A percentile compares a stretch with the other conserved stretches of the same genome.
Evolutionary conservation across 1,284 basidiomycete genomes (phyloP).

Genomic region (Cronartium ribicola): DNA sequence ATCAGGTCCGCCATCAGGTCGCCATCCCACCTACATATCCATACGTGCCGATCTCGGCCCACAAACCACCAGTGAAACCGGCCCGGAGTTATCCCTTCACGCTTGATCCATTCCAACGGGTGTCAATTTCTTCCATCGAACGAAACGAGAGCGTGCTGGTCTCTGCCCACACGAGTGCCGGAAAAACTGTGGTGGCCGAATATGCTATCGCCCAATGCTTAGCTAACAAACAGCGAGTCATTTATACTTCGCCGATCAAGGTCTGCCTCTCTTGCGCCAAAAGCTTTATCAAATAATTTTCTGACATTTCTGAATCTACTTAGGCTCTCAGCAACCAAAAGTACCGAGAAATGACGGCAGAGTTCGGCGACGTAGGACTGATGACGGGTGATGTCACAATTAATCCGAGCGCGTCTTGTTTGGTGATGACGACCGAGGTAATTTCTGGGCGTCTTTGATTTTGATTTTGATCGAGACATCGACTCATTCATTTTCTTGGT

Average conservation of each 20-base stretch:
- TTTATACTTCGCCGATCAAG: conserved; percentile 99
- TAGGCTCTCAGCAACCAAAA: conserved; percentile 97
- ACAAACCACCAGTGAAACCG: conserved; percentile 85
- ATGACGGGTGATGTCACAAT: conserved; percentile 99
- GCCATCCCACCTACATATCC: conserved; percentile 87
- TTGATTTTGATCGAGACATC: neutral
- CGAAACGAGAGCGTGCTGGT: conserved; percentile 95
- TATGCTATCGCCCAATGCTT: conserved; percentile 98
- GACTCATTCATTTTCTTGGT: conserved; percentile 11
- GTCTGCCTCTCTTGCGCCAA: conserved; percentile 56
- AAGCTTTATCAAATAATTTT: neutral
- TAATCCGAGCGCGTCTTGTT: conserved; percentile 90
- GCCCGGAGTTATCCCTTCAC: conserved; percentile 91
- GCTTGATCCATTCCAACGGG: conserved; percentile 94
- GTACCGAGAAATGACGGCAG: conserved; percentile 93
- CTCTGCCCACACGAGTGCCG: conserved; percentile 97
- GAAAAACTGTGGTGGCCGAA: conserved; percentile 98
- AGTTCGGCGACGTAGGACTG: conserved; percentile 94
- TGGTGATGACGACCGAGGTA: conserved; percentile 99
- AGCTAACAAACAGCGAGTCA: conserved; percentile 85
- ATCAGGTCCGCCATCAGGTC: conserved; percentile 77
- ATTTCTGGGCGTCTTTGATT: conserved; percentile 45
- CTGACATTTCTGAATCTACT: conserved; percentile 44
- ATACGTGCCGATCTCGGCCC: conserved; percentile 84
- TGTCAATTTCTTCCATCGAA: conserved; percentile 91